Conservation (phyloP, 1,284 basidiomycete species). For the Ceratobasidium sp. region DNA sequence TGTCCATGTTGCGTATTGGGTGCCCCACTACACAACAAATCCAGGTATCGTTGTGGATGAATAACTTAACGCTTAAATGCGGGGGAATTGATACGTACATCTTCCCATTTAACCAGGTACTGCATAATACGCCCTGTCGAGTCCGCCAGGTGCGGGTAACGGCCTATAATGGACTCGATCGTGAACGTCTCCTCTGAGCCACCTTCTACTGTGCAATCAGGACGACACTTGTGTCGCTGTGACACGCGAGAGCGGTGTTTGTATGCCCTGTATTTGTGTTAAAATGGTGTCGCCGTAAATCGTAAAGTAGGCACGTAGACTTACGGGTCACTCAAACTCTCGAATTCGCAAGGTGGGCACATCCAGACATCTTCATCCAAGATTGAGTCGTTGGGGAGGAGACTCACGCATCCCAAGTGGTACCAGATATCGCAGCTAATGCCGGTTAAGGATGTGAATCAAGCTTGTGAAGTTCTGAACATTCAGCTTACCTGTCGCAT, state of each 20-base stretch:
- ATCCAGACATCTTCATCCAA: background rate
- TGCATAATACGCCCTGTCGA: background rate
- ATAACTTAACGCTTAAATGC: too few relatives aligned
- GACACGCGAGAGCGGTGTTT: background rate
- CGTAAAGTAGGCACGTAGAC: background rate
- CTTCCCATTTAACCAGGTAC: slow-evolving; percentile 31
- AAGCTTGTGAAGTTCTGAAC: background rate
- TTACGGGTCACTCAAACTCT: background rate
- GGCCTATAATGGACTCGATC: slow-evolving; percentile 13
- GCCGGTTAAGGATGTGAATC: background rate
- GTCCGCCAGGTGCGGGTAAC: slow-evolving; percentile 3
- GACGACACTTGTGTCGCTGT: background rate
- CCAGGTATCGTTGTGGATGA: too few relatives aligned
- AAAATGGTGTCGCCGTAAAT: too few relatives aligned
- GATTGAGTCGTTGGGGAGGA: background rate
- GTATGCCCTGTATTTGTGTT: background rate
- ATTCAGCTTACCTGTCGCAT: slow-evolving; percentile 21
- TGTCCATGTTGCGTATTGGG: slow-evolving; percentile 27
- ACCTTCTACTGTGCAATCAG: background rate
- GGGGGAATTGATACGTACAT: slow-evolving; percentile 6
- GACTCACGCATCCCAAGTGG: slow-evolving; percentile 21
- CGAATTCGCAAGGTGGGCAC: slow-evolving; percentile 21
- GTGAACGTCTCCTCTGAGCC: background rate
- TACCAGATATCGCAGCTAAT: slow-evolving; percentile 12
- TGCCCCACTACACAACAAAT: too few relatives aligned